These are phyloP conservation scores for Kazachstania kunashirensis DNA, from an alignment of 805 yeast genomes.

Conservation along the genomic window DNA sequence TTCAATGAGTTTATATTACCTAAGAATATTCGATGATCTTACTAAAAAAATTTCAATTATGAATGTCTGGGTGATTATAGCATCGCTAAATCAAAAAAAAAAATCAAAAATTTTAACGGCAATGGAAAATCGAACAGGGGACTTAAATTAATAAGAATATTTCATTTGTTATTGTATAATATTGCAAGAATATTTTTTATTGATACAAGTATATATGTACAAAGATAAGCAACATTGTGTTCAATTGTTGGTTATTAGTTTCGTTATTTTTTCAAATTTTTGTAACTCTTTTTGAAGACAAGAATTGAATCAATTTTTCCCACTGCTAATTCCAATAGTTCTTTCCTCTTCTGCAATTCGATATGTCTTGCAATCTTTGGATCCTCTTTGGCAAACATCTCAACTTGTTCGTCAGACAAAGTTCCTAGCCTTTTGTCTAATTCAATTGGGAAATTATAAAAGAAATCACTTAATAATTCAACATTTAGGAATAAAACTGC, in stretches of 20 bases:
- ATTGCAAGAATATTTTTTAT: no score
- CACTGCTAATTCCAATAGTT: slow-evolving; percentile 72
- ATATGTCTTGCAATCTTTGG: slow-evolving; percentile 84
- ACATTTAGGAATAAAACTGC: slow-evolving; percentile 90
- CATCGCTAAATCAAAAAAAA: no score
- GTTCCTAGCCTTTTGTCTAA: slow-evolving; percentile 62
- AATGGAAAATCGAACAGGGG: no score
- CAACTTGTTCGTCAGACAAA: slow-evolving; percentile 68
- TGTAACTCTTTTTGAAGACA: slow-evolving; percentile 31
- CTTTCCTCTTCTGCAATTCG: slow-evolving; percentile 88
- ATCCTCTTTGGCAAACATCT: slow-evolving; percentile 86
- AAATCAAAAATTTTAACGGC: no score
- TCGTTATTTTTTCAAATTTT: slow-evolving; percentile 13
- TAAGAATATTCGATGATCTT: no score
- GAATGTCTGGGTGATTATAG: no score
- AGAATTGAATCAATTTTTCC: slow-evolving; percentile 61
- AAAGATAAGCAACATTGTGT: no score
- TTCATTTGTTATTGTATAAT: no score
- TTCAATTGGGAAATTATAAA: slow-evolving; percentile 92
- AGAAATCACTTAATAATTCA: slow-evolving; percentile 87
- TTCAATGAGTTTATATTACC: no score
- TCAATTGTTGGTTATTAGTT: background rate
- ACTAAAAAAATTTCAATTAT: no score
- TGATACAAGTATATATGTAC: no score
- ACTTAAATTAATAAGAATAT: no score